These are phyloP conservation scores for Zymoseptoria tritici DNA, from an alignment of 2,329 filamentous ascomycete species.

Conservation along the genomic window DNA sequence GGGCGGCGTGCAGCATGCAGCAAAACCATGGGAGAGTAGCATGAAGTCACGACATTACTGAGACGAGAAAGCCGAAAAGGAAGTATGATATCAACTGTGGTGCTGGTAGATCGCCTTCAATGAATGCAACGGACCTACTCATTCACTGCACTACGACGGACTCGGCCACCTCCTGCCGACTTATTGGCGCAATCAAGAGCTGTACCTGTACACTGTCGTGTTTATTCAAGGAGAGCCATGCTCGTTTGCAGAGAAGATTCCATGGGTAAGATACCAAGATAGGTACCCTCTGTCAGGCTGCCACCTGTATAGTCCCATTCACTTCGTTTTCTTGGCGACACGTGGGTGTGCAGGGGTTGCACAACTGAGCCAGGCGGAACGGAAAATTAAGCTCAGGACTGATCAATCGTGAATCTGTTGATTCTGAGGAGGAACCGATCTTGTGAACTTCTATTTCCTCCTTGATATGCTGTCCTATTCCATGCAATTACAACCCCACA, in stretches of 20 bases:
- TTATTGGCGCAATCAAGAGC: too few species aligned
- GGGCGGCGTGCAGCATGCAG: background rate
- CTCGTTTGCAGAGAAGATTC: too few species aligned
- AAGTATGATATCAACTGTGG: background rate
- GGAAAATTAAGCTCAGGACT: background rate
- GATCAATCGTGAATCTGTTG: background rate
- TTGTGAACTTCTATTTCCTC: background rate
- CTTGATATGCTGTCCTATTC: background rate
- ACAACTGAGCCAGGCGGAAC: background rate
- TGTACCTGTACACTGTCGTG: too few species aligned
- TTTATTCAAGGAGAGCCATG: too few species aligned
- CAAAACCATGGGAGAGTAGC: background rate
- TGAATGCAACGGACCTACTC: too few species aligned
- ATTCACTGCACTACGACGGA: too few species aligned
- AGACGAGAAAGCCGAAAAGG: background rate
- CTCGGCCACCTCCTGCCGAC: too few species aligned
- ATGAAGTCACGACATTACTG: background rate
- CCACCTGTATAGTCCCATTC: background rate
- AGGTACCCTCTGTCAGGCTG: background rate
- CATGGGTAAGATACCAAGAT: too few species aligned
- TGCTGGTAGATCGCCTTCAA: background rate
- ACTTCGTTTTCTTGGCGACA: background rate
- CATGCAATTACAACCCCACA: conserved; percentile 17
- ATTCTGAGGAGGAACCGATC: background rate
- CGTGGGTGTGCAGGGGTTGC: background rate